Percentiles rank a stretch among this genome's conserved stretches.
Evolutionary conservation across 2,329 filamentous ascomycete species (phyloP).

Genomic region (Conoideocrella luteorostrata): DNA sequence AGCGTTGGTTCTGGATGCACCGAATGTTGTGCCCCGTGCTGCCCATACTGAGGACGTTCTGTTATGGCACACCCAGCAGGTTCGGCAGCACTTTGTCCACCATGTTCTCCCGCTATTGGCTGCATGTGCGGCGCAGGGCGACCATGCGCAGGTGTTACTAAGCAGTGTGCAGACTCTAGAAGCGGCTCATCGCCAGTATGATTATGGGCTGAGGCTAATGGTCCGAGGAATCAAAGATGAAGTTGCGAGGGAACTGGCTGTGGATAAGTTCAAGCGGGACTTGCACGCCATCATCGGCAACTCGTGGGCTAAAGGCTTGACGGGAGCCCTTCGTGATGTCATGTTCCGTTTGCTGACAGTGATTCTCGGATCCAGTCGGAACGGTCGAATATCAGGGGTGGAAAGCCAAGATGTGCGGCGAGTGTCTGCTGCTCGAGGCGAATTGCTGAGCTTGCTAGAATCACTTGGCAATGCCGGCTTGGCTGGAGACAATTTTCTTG

Average conservation of each 20-base stretch:
- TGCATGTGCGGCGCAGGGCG: conserved; percentile 35
- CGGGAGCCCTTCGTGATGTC: conserved; percentile 47
- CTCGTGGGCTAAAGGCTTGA: conserved; percentile 49
- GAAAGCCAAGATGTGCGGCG: conserved; percentile 13
- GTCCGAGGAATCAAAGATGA: conserved; percentile 37
- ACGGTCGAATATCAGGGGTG: neutral
- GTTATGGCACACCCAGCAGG: conserved; percentile 55
- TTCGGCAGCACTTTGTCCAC: conserved; percentile 53
- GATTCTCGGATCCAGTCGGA: conserved; percentile 32
- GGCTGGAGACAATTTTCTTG: conserved; percentile 62
- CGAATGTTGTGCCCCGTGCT: conserved; percentile 39
- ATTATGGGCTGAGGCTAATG: conserved; percentile 47
- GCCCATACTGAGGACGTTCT: conserved; percentile 49
- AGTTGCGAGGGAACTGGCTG: conserved; percentile 28
- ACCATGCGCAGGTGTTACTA: conserved; percentile 41
- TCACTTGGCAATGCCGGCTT: conserved; percentile 60
- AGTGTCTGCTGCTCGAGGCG: conserved; percentile 36
- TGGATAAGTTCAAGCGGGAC: conserved; percentile 51
- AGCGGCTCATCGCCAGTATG: conserved; percentile 51
- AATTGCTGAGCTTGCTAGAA: conserved; percentile 50
- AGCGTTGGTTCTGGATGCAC: conserved; percentile 45
- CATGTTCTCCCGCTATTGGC: conserved; percentile 52
- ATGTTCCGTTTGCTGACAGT: conserved; percentile 45
- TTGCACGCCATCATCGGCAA: conserved; percentile 60
- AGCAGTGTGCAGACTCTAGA: conserved; percentile 53